Evolutionary conservation across 768 basidiomycete genomes (phyloP), one percentile per base, ranked within the genome.

Genomic region (Lentinula boryana): DNA sequence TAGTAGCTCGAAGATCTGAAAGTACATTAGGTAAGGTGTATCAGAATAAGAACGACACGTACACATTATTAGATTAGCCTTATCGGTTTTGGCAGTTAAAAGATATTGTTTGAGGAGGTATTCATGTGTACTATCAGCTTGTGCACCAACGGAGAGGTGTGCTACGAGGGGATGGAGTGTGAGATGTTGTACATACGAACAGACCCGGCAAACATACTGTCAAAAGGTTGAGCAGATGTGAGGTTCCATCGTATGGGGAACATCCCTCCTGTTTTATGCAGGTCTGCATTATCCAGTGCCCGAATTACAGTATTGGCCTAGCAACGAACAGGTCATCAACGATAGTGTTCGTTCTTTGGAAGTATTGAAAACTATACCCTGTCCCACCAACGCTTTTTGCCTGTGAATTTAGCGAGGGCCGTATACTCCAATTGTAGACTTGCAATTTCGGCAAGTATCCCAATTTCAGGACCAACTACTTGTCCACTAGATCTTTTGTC

Each of bases 391-490:
- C 77, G 78, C 56, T 81, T 79, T 63, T 88, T 86, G 2, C 88
- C 89, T 1, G 91, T 93, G 9, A 87, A 70, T 64, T 89, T 86
- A 1, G 89, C 88, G 1, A 95, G 80, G 65, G 94, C 94, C 60
- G 87, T 81, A 69, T 93, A 91, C 71, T 96, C 95, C 54, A 96
- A 69, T 68, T 95, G 92, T 59, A 89, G 76, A 48, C 84, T 91
- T 3, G 85, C 90, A 44, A 93, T 85, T 71, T 97, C 94, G 0
- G 94, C 91, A n/a, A 89, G 71, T 9, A 78, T 67, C 12, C 78
- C 80, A 13, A 77, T 68, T 55, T 74, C 72, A 0, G 70, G 62
- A 0, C 79, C 77, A 3, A 60, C 40, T 5, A 68, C 73, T 46
- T 63, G 35, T 9, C 74, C 68, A 35, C 81, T 79, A 55, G 60